These are phyloP conservation scores for Elsinoe arachidis DNA, from an alignment of 2,329 filamentous ascomycete species.

Conservation along the genomic window DNA sequence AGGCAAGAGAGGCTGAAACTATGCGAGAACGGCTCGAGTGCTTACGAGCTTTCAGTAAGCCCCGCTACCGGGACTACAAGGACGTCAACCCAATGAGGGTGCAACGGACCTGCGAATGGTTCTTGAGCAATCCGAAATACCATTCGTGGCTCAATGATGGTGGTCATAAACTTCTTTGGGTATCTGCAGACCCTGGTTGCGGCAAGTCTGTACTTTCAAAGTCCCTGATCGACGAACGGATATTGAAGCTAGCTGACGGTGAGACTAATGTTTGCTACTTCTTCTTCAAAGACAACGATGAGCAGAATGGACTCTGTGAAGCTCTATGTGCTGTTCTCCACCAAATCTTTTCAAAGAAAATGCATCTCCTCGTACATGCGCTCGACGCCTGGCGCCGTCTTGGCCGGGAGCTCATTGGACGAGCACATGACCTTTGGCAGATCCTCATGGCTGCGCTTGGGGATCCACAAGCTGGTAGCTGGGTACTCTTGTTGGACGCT, in stretches of 20 bases:
- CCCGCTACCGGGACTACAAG: constrained; percentile 25
- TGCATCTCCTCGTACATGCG: too few species aligned
- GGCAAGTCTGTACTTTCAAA: constrained; percentile 34
- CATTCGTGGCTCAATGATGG: constrained; percentile 21
- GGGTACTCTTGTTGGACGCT: constrained; percentile 21
- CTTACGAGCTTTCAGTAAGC: constrained; percentile 21
- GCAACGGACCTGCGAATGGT: constrained; percentile 29
- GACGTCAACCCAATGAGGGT: constrained; percentile 26
- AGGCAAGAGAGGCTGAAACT: background rate
- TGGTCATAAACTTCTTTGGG: constrained; percentile 28
- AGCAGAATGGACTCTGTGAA: constrained; percentile 24
- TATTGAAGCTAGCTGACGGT: constrained; percentile 13
- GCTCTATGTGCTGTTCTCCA: constrained; percentile 32
- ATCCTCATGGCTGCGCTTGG: constrained; percentile 13
- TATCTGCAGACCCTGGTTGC: constrained; percentile 34
- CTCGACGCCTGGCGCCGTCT: too few species aligned
- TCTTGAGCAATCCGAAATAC: constrained; percentile 24
- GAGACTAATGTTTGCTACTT: constrained; percentile 25
- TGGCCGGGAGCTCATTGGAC: constrained; percentile 18
- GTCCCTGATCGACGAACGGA: constrained; percentile 27
- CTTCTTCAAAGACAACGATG: constrained; percentile 33
- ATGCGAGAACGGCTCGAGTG: constrained; percentile 1
- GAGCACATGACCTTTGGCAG: constrained; percentile 16
- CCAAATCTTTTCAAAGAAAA: constrained; percentile 27
- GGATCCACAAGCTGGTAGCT: constrained; percentile 14